These are phyloP conservation scores for Trichoderma parareesei DNA, from an alignment of 495 filamentous ascomycete genomes.

Conservation along the genomic window DNA sequence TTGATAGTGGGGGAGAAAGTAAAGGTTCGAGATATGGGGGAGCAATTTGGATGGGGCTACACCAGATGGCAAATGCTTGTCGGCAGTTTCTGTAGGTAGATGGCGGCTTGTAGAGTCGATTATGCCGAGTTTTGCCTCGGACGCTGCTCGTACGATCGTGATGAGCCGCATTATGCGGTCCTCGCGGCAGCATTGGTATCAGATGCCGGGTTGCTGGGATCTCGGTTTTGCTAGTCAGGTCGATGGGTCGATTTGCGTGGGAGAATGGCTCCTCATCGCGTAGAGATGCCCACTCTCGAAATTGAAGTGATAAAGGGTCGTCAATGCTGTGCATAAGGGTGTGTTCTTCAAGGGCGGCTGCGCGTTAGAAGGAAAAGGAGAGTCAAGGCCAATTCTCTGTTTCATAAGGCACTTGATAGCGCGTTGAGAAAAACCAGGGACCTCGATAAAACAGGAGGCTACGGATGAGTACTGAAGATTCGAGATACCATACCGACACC, in stretches of 20 bases:
- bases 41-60: not conserved
- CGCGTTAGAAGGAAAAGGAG: no score
- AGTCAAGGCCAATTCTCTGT: no score
- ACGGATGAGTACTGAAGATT: no score
- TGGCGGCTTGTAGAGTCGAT: no score
- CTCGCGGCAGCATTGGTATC: no score
- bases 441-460: no score
- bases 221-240: not conserved
- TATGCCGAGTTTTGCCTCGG: not conserved
- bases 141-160: not conserved
- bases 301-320: not conserved
- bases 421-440: no score
- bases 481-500: no score
- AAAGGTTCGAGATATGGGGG: not conserved
- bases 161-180: not conserved
- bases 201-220: not conserved
- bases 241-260: not conserved
- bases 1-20: not conserved
- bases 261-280: not conserved
- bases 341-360: not conserved
- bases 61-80: not conserved
- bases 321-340: not conserved
- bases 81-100: not conserved
- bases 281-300: not conserved
- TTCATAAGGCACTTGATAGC: no score